A percentile compares a stretch with the other conserved stretches of the same genome.
These are phyloP conservation scores for Kondoa subrosea DNA, from an alignment of 768 basidiomycete species.

Conservation along the genomic window DNA sequence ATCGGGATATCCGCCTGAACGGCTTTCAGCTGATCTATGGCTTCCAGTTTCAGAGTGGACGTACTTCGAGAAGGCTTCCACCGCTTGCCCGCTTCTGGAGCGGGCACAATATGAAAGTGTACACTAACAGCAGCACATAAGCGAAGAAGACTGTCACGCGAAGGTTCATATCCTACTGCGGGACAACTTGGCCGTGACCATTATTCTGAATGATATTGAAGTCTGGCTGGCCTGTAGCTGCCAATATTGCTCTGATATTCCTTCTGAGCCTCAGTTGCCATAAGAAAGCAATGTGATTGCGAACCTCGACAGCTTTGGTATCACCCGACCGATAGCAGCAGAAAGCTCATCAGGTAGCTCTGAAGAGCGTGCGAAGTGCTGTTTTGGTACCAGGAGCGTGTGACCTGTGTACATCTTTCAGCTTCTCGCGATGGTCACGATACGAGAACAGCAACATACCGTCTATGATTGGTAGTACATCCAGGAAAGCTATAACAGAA, in stretches of 20 bases:
- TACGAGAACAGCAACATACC: background rate
- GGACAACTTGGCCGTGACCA: conserved; percentile 24
- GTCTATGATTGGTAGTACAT: background rate
- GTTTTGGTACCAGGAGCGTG: conserved; percentile 14
- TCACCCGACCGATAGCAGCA: conserved; percentile 4
- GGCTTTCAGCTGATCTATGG: background rate
- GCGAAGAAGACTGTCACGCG: background rate
- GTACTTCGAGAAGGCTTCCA: background rate
- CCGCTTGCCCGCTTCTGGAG: conserved; percentile 3
- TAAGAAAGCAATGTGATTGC: background rate
- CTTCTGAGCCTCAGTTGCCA: background rate
- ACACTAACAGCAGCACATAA: conserved; percentile 23
- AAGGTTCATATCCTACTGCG: background rate
- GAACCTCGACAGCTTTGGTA: conserved; percentile 6
- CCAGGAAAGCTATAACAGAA: conserved; percentile 11
- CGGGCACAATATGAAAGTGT: conserved; percentile 35
- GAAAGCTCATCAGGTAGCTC: conserved; percentile 2
- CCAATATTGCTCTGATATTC: background rate
- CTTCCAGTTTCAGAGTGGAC: background rate
- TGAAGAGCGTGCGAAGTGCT: conserved; percentile 10
- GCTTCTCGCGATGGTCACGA: background rate
- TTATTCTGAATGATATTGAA: conserved; percentile 20
- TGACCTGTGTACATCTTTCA: conserved; percentile 11
- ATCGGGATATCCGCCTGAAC: conserved; percentile 4
- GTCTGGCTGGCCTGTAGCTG: conserved; percentile 12